These are phyloP conservation scores for Boletus rubescentipes DNA, from an alignment of 768 basidiomycete genomes.

Conservation along the genomic window DNA sequence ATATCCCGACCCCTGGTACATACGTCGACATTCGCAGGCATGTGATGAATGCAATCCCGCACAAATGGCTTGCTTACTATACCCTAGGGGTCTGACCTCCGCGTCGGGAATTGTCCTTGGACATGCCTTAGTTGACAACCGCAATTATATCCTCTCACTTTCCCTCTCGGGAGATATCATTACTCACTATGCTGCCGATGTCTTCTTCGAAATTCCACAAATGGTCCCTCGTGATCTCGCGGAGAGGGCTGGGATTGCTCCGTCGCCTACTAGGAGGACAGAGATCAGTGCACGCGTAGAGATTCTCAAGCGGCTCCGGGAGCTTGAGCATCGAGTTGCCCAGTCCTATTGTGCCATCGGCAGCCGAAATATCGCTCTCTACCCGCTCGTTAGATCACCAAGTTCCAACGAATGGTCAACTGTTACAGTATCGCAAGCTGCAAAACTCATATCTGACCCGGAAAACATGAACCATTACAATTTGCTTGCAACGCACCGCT, in stretches of 20 bases:
- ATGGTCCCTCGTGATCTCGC: constrained; percentile 48
- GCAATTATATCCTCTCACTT: constrained; percentile 29
- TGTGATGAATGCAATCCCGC: constrained; percentile 11
- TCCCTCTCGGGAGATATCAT: constrained; percentile 51
- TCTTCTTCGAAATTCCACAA: constrained; percentile 60
- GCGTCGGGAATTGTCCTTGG: constrained; percentile 31
- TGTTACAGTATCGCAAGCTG: constrained; percentile 55
- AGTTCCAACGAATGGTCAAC: constrained; percentile 53
- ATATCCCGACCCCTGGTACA: constrained; percentile 40
- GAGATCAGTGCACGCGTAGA: constrained; percentile 62
- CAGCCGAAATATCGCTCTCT: constrained; percentile 32
- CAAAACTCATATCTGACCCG: constrained; percentile 40
- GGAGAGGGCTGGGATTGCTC: constrained; percentile 44
- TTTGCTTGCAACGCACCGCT: constrained; percentile 57
- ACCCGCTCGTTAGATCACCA: constrained; percentile 44
- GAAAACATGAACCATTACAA: constrained; percentile 32
- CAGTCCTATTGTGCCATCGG: constrained; percentile 37
- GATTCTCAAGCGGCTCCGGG: constrained; percentile 58
- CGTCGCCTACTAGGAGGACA: constrained; percentile 27
- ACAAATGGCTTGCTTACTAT: constrained; percentile 6
- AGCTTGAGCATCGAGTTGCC: constrained; percentile 50
- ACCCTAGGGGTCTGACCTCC: constrained; percentile 18
- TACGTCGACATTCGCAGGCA: constrained; percentile 56
- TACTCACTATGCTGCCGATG: constrained; percentile 48
- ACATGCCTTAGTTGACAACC: constrained; percentile 32